Conservation (phyloP, 2,329 filamentous ascomycete species). For the Colletotrichum sp. region DNA sequence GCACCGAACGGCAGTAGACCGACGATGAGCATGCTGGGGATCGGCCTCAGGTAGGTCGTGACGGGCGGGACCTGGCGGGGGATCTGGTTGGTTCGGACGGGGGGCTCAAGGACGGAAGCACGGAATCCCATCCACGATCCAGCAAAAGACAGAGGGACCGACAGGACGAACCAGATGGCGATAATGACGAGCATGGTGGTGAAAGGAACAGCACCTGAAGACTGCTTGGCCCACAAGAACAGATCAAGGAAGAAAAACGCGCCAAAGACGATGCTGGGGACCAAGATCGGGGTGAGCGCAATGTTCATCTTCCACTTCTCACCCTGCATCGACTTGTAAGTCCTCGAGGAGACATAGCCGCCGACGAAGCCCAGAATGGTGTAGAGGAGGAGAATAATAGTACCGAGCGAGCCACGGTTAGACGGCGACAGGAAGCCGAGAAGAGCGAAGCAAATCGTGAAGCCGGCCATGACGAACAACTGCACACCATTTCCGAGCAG, state of each 20-base stretch:
- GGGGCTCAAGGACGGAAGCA: conserved; percentile 71
- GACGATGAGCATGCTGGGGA: conserved; percentile 91
- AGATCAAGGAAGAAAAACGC: conserved; percentile 94
- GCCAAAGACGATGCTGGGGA: conserved; percentile 85
- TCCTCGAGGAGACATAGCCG: conserved; percentile 85
- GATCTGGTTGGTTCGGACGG: conserved; percentile 96
- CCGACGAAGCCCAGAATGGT: conserved; percentile 92
- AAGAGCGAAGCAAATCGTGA: conserved; percentile 91
- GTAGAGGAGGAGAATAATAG: conserved; percentile 91
- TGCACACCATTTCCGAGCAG: conserved; percentile 93
- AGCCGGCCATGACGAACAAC: conserved; percentile 95
- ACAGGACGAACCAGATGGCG: conserved; percentile 96
- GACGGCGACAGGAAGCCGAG: conserved; percentile 95
- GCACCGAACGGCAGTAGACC: conserved; percentile 94
- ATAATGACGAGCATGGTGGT: conserved; percentile 96
- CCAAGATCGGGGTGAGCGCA: conserved; percentile 80
- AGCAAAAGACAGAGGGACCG: conserved; percentile 85
- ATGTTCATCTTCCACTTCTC: conserved; percentile 97
- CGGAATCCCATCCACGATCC: conserved; percentile 96
- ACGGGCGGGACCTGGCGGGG: conserved; percentile 92
- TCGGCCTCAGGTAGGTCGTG: conserved; percentile 80
- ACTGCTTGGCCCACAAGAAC: conserved; percentile 93
- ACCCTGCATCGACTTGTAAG: conserved; percentile 94
- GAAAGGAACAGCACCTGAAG: conserved; percentile 93
- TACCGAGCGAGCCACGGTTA: conserved; percentile 91